phyloP scores from a whole-genome alignment of 768 basidiomycete species.

The Chiua virens region DNA sequence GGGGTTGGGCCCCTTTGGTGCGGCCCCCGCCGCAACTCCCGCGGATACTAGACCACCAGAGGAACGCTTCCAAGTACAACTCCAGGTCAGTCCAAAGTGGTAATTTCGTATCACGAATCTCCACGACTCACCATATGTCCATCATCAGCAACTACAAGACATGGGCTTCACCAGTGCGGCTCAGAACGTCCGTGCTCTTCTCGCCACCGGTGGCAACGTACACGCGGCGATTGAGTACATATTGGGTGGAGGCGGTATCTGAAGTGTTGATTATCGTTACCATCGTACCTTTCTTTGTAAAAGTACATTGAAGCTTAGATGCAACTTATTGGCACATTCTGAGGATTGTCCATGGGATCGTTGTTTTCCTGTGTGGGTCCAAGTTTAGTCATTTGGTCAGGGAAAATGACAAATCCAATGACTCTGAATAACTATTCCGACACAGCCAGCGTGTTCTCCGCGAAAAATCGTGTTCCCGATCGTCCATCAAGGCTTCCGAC shows the following conservation, averaged over 20 bases:
- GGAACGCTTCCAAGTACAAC: constrained; percentile 87
- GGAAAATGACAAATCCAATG: too few relatives aligned
- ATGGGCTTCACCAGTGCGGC: constrained; percentile 93
- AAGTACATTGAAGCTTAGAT: too few relatives aligned
- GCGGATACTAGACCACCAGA: constrained; percentile 78
- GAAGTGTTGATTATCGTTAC: background rate
- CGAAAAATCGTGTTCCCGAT: too few relatives aligned
- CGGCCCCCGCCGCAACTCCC: constrained; percentile 45
- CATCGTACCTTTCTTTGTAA: too few relatives aligned
- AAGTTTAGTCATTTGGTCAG: too few relatives aligned
- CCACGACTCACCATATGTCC: background rate
- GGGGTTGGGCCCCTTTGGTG: constrained; percentile 24
- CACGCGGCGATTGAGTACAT: constrained; percentile 93
- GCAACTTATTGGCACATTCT: too few relatives aligned
- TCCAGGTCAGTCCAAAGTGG: constrained; percentile 53
- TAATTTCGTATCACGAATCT: too few relatives aligned
- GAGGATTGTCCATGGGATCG: too few relatives aligned
- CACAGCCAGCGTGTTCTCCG: too few relatives aligned
- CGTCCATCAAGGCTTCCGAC: too few relatives aligned
- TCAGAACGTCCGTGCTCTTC: constrained; percentile 87
- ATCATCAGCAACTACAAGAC: constrained; percentile 77
- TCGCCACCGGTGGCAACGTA: constrained; percentile 92
- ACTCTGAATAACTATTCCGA: too few relatives aligned
- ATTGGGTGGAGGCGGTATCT: constrained; percentile 67
- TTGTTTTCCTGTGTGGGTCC: too few relatives aligned